phyloP scores from a whole-genome alignment of 805 yeast genomes.

The Candida pseudofarinosa region DNA sequence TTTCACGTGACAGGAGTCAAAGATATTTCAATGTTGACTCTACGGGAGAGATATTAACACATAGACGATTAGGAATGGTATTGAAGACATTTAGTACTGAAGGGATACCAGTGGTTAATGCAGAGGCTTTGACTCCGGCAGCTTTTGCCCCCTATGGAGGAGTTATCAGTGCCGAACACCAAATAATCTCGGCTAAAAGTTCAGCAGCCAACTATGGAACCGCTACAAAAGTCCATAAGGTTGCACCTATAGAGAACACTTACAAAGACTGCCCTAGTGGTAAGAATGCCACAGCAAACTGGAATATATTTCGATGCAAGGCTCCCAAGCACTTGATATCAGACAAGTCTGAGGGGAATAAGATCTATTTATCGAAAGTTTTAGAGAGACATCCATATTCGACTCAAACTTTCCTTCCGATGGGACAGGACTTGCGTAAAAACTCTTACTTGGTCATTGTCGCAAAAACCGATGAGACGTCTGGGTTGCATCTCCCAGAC shows the following conservation, averaged over 20 bases:
- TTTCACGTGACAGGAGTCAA: no score
- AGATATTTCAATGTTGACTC: no score
- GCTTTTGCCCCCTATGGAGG: constrained; percentile 69
- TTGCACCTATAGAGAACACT: constrained; percentile 60
- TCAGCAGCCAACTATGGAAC: constrained; percentile 89
- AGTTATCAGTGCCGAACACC: constrained; percentile 74
- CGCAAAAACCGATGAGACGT: constrained; percentile 47
- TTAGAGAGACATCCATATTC: constrained; percentile 87
- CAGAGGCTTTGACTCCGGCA: constrained; percentile 61
- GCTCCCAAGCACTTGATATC: constrained; percentile 63
- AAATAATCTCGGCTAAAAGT: constrained; percentile 42
- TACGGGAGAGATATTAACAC: no score
- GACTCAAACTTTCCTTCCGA: constrained; percentile 87
- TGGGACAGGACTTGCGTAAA: constrained; percentile 57
- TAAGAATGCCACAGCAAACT: constrained; percentile 53
- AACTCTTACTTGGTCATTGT: constrained; percentile 76
- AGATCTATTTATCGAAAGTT: constrained; percentile 54
- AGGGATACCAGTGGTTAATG: constrained; percentile 28
- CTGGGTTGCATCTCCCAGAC: constrained; percentile 53
- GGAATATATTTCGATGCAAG: constrained; percentile 80
- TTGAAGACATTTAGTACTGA: constrained; percentile 35
- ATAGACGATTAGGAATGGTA: constrained; percentile 27
- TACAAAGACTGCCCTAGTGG: constrained; percentile 47
- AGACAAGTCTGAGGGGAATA: constrained; percentile 8
- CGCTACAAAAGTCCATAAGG: constrained; percentile 71